Percentiles rank a stretch among this genome's conserved stretches.
Conservation (phyloP, 2,329 filamentous ascomycete species). For the Trichoderma atrobrunneum region DNA sequence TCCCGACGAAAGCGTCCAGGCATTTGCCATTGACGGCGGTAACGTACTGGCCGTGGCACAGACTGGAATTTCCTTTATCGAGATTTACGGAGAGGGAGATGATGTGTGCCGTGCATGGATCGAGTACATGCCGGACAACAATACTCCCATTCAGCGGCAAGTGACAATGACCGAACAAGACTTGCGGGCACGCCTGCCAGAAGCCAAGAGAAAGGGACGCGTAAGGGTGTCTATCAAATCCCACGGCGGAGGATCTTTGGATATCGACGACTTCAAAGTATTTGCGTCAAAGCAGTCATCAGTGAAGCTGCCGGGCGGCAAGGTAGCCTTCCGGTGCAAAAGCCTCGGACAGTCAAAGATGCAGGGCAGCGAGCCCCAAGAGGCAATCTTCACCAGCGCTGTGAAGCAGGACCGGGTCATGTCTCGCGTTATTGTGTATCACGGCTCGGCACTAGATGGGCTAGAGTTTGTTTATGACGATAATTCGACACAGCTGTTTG, state of each 20-base stretch:
- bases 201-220: constrained; percentile 67
- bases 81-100: constrained; percentile 78
- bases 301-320: constrained; percentile 68
- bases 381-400: constrained; percentile 72
- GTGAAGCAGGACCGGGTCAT: constrained; percentile 69
- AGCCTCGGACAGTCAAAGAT: constrained; percentile 71
- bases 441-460: constrained; percentile 75
- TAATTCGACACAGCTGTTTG: constrained; percentile 78
- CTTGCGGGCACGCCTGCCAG: constrained; percentile 67
- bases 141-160: constrained; percentile 64
- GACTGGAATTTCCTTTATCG: constrained; percentile 80
- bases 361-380: constrained; percentile 65
- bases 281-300: constrained; percentile 69
- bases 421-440: constrained; percentile 71
- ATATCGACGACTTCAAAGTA: constrained; percentile 71
- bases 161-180: constrained; percentile 72
- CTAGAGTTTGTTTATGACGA: constrained; percentile 94
- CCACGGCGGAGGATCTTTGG: constrained; percentile 68
- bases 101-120: constrained; percentile 77
- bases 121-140: constrained; percentile 68
- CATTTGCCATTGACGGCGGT: constrained; percentile 78
- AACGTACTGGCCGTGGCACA: constrained; percentile 74
- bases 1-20: constrained; percentile 75
- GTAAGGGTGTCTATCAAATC: constrained; percentile 75
- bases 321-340: constrained; percentile 71